Evolutionary conservation across 495 filamentous ascomycete species (phyloP), one percentile per base, ranked within the genome.

Genomic region (Cryomyces antarcticus): DNA sequence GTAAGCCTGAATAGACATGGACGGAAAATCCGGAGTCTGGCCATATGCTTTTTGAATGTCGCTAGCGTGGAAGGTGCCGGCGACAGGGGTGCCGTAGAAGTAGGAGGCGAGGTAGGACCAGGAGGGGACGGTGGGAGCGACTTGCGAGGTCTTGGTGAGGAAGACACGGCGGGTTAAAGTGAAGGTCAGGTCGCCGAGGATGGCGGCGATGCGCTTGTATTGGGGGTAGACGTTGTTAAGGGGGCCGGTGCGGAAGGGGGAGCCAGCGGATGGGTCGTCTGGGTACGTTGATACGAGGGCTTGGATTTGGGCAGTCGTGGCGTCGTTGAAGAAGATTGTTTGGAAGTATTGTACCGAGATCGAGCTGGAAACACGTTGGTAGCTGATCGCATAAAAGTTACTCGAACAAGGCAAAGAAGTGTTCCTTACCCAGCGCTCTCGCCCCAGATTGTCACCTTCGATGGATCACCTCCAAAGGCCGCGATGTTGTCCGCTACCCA

Each of bases 61-160:
- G 10, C 63, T 68, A 17, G 63, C 76, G 57, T 85, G 80, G 60
- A 79, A 80, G 0, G 79, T 84, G 7, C 80, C 81, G 0, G 84
- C 51, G 38, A 83, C 62, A 0, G 80, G 75, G 0, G 73, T 77
- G 12, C 75, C 77, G 46, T 71, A 71, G 60, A 77, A 58, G 57
- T 82, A 84, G 5, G 72, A 70, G 1, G 71, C 53, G 0, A 83
- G 66, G 57, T 86, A 86, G 1, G 77, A 82, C 78, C 79, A 86
- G 10, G 59, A 59, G 0, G 70, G 70, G 3, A 82, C 69, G 29
- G 62, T 44, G 0, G 75, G 72, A 29, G 71, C 68, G 27, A 57
- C 62, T 3, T 60, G 35, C 0, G 42, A 38, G 17, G 17, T 24
- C 17, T 24, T 24, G 17, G 17, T 24, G 2, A 84, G 64, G 53